A percentile compares a stretch with the other conserved stretches of the same genome.
phyloP scores from a whole-genome alignment of 768 basidiomycete species.

The Boletus tomentosulus region DNA sequence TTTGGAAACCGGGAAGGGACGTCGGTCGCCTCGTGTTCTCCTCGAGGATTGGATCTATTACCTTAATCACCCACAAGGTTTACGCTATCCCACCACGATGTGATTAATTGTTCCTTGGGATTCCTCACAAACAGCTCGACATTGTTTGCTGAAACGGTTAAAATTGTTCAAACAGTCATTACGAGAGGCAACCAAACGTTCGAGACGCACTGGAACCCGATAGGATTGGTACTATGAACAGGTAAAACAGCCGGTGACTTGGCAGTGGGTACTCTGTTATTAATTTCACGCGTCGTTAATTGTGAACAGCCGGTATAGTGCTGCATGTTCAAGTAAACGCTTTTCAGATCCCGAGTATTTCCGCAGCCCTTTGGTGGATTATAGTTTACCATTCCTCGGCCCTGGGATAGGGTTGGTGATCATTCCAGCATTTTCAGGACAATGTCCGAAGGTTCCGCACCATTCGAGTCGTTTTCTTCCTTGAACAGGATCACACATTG shows the following conservation, averaged over 20 bases:
- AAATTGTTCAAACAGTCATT: not conserved
- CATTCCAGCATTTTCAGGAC: conserved; percentile 2
- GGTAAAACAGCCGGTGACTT: not conserved
- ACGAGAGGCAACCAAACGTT: not conserved
- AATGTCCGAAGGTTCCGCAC: not conserved
- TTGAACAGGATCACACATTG: conserved; percentile 8
- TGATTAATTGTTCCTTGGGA: conserved; percentile 4
- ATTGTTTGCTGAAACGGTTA: not conserved
- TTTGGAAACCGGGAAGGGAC: not conserved
- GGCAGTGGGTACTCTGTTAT: not conserved
- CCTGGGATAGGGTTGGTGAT: not conserved
- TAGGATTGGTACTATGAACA: not conserved
- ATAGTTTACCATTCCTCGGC: not conserved
- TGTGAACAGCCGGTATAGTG: conserved; percentile 3
- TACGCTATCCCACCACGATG: conserved; percentile 9
- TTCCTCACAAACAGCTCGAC: not conserved
- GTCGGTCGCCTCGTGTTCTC: conserved; percentile 18
- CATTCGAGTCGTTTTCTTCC: conserved; percentile 6
- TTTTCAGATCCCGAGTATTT: conserved; percentile 1
- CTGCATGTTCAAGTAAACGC: conserved; percentile 6
- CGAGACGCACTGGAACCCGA: not conserved
- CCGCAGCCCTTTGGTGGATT: conserved; percentile 2
- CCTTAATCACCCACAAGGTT: conserved; percentile 8
- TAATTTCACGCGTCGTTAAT: conserved; percentile 2
- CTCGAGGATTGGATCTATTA: conserved; percentile 22